phyloP scores from a whole-genome alignment of 768 basidiomycete genomes.

The Suillus bovinus region DNA sequence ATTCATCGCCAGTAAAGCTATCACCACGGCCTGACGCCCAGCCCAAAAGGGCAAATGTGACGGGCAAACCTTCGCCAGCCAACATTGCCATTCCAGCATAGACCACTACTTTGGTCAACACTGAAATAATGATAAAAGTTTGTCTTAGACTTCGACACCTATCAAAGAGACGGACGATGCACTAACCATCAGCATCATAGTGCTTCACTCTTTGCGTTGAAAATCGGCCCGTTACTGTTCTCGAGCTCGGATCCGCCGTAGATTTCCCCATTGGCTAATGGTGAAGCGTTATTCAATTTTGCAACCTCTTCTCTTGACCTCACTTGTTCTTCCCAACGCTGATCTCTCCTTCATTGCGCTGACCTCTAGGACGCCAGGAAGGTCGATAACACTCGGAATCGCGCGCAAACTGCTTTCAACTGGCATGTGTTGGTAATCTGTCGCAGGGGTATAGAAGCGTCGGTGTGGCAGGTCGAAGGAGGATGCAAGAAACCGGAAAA shows the following conservation, averaged over 20 bases:
- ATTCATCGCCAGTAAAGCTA: neutral
- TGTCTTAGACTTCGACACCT: conserved; percentile 5
- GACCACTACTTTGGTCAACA: conserved; percentile 87
- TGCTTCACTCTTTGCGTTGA: conserved; percentile 49
- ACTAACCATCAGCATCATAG: conserved; percentile 84
- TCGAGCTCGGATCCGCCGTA: conserved; percentile 32
- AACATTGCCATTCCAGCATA: conserved; percentile 85
- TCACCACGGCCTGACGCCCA: conserved; percentile 54
- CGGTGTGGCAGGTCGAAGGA: conserved; percentile 76
- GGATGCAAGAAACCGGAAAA: conserved; percentile 74
- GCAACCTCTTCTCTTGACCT: conserved; percentile 27
- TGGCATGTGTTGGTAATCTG: conserved; percentile 78
- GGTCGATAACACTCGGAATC: conserved; percentile 85
- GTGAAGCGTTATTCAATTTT: conserved; percentile 15
- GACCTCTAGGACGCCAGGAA: conserved; percentile 49
- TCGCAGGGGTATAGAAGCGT: conserved; percentile 88
- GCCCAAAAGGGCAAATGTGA: conserved; percentile 66
- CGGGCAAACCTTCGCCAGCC: conserved; percentile 60
- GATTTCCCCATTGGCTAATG: conserved; percentile 13
- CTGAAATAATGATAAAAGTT: conserved; percentile 36
- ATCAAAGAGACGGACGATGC: conserved; percentile 8
- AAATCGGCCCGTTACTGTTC: conserved; percentile 26
- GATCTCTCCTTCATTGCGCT: conserved; percentile 46
- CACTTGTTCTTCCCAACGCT: conserved; percentile 35
- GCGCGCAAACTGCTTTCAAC: conserved; percentile 60